Evolutionary conservation across 164 flowering plant genomes (phyloP).

Genomic region (Chimonanthus praecox): DNA sequence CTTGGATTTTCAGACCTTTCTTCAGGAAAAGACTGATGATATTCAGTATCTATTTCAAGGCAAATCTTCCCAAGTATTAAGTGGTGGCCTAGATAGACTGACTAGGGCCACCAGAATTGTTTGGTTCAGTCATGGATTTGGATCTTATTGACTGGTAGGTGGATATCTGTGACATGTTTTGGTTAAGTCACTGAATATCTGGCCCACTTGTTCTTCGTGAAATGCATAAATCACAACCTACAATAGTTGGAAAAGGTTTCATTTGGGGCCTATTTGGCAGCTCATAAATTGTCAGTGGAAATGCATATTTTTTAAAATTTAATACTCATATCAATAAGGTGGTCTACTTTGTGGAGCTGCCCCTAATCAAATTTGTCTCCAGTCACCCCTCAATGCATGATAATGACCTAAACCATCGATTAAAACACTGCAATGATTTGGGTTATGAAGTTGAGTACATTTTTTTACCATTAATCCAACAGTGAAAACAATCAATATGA

Average conservation of each 20-base stretch:
- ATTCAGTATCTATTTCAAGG: not conserved
- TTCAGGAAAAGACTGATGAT: not conserved
- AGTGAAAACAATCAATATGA: not conserved
- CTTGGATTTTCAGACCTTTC: not conserved
- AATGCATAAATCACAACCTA: too few species aligned
- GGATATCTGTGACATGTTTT: not conserved
- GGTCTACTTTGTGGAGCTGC: too few species aligned
- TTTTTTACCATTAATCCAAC: not conserved
- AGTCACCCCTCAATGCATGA: too few species aligned
- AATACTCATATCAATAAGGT: too few species aligned
- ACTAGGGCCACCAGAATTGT: not conserved
- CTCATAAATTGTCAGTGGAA: too few species aligned
- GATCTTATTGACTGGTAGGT: constrained; percentile 1
- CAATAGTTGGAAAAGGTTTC: too few species aligned
- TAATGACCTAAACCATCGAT: too few species aligned
- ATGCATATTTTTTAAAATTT: too few species aligned
- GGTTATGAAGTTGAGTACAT: not conserved
- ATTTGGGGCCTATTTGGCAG: too few species aligned
- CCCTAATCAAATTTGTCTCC: too few species aligned
- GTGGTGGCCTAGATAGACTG: not conserved
- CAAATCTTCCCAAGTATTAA: not conserved
- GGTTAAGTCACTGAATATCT: not conserved
- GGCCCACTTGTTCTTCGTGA: not conserved
- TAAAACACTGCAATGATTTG: too few species aligned
- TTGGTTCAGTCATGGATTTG: not conserved